These are phyloP conservation scores for Coemansia reversa DNA, from an alignment of 192 early-diverging fungal species.

Conservation along the genomic window DNA sequence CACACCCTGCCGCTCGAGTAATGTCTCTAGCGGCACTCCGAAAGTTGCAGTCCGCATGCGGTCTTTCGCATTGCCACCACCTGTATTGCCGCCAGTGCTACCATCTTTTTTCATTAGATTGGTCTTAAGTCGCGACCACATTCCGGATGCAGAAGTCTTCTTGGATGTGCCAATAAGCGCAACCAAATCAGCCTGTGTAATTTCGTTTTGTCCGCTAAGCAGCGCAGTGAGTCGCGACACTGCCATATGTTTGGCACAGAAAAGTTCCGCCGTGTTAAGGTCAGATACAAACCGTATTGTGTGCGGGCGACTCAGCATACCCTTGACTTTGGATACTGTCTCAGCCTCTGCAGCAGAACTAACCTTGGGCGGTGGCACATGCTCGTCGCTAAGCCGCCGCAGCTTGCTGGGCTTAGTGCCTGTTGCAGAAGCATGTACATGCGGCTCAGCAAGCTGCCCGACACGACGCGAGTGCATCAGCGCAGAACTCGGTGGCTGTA, in stretches of 20 bases:
- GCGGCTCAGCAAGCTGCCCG: slow-evolving; percentile 25
- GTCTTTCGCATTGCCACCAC: slow-evolving; percentile 28
- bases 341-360: slow-evolving; percentile 28
- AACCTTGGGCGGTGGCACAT: slow-evolving; percentile 8
- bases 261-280: slow-evolving; percentile 70
- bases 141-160: slow-evolving; percentile 51
- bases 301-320: slow-evolving; percentile 52
- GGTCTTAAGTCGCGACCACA: slow-evolving; percentile 77
- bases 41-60: slow-evolving; percentile 76
- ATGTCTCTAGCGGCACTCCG: slow-evolving; percentile 80
- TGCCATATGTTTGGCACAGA: slow-evolving; percentile 83
- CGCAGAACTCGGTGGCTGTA: slow-evolving; percentile 19
- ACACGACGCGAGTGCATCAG: slow-evolving; percentile 29
- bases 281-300: slow-evolving; percentile 54
- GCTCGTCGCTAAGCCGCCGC: slow-evolving; percentile 42
- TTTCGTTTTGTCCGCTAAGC: slow-evolving; percentile 62
- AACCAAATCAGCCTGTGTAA: slow-evolving; percentile 72
- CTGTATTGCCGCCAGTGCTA: slow-evolving; percentile 15
- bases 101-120: slow-evolving; percentile 59
- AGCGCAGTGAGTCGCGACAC: slow-evolving; percentile 71
- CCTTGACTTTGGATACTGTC: slow-evolving; percentile 43
- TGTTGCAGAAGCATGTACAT: slow-evolving; percentile 8
- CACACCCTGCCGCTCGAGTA: slow-evolving; percentile 82
- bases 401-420: slow-evolving; percentile 36
- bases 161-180: slow-evolving; percentile 77